Conservation (phyloP, 2,329 filamentous ascomycete genomes). For the Xenosphaeropsis pyriputrescens region DNA sequence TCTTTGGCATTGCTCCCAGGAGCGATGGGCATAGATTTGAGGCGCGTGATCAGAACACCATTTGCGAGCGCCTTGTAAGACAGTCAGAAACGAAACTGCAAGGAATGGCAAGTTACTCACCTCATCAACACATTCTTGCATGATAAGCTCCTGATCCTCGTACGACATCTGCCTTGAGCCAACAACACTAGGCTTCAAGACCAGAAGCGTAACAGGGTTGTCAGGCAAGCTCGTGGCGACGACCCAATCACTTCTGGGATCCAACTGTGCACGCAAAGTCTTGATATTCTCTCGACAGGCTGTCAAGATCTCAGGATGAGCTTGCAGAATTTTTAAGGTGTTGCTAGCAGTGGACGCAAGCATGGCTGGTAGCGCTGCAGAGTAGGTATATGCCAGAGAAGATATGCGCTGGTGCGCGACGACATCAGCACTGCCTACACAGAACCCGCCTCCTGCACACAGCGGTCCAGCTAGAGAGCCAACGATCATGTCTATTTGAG, state of each 20-base stretch:
- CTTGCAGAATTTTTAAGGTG: constrained; percentile 73
- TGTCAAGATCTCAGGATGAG: constrained; percentile 66
- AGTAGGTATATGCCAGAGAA: constrained; percentile 87
- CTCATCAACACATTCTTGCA: constrained; percentile 91
- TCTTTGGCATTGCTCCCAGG: constrained; percentile 52
- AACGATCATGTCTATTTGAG: constrained; percentile 92
- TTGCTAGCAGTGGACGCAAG: constrained; percentile 91
- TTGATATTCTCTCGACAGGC: constrained; percentile 77
- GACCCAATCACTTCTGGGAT: constrained; percentile 82
- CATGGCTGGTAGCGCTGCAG: constrained; percentile 84
- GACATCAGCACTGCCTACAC: constrained; percentile 81
- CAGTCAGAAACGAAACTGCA: constrained; percentile 3
- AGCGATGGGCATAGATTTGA: constrained; percentile 63
- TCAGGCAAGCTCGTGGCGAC: constrained; percentile 65
- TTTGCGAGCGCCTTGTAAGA: constrained; percentile 55
- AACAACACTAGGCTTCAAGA: constrained; percentile 71
- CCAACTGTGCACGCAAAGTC: constrained; percentile 67
- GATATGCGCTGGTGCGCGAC: constrained; percentile 94
- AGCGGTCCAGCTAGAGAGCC: constrained; percentile 82
- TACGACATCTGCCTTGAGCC: constrained; percentile 49
- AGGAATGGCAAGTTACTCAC: constrained; percentile 30
- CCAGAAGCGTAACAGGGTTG: constrained; percentile 76
- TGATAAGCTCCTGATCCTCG: constrained; percentile 71
- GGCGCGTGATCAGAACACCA: constrained; percentile 73
- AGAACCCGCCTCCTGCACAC: constrained; percentile 90